Base-by-base conservation (phyloP, 371 early-diverging fungal species). In the Actinomortierella wolfii region DNA sequence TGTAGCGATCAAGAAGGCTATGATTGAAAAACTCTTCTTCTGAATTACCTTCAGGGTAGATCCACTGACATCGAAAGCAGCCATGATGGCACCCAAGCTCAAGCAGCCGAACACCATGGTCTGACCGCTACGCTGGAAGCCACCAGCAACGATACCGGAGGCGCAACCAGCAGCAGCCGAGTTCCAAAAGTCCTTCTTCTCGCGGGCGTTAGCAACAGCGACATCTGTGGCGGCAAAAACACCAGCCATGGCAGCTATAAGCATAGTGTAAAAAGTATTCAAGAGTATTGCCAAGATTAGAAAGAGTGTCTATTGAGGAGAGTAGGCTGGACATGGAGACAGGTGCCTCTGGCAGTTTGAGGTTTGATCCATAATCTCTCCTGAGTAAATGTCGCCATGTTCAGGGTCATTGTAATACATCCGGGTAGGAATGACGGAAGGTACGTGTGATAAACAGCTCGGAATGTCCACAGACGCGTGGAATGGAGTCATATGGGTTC, bases 91-190 rank as follows among this genome's bases (percentile, higher is more conserved):
- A 26, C 89, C 90, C 76, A 91, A 79, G 67, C 86, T 86, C 48
- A 85, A 77, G 70, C 89, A 89, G 59, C 68, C 75, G 23, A 67
- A 60, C 48, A 75, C 61, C 75, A 75, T 67, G 39, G 64, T 61
- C 61, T 68, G 68, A 39, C 57, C 62, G 39, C 44, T 65, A 56
- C 68, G 66, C 57, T 68, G 65, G 59, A 80, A 85, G 25, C 86
- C 77, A 61, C 90, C 90, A 51, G 90, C 90, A 54, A 89, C 83
- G 41, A 88, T 51, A 73, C 91, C 91, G 54, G 91, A 83, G 41
- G 89, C 89, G 66, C 91, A 89, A 58, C 91, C 91, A 67, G 86
- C 91, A 61, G 86, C 82, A 42, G 78, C 89, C 48, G 89, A 84
- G 68, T 90, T 91, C 60, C 84, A 70, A 62, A 83, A 81, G 76